Evolutionary conservation across 75 land plant genomes (phyloP).

Genomic region (Sequoiadendron giganteum): DNA sequence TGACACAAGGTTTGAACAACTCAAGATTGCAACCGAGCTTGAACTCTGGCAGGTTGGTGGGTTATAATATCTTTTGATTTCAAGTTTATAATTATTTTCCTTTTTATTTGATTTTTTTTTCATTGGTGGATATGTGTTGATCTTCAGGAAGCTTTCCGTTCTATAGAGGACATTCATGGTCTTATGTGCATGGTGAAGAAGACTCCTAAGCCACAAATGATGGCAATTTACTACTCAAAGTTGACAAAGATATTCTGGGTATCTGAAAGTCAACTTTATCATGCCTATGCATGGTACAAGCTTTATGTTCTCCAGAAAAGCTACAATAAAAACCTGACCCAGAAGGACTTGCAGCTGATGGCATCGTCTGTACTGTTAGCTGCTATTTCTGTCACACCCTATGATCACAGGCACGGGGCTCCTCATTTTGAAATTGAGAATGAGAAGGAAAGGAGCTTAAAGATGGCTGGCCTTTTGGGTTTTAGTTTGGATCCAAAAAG

Average conservation of each 20-base stretch:
- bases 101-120: background rate
- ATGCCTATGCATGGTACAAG: constrained; percentile 97
- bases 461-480: constrained; percentile 74
- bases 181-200: constrained; percentile 95
- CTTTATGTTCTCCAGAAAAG: constrained; percentile 79
- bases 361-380: constrained; percentile 90
- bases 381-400: constrained; percentile 77
- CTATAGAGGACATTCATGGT: constrained; percentile 95
- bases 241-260: constrained; percentile 87
- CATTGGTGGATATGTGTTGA: background rate
- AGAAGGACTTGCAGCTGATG: constrained; percentile 89
- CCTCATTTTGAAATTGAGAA: constrained; percentile 90
- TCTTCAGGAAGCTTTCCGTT: constrained; percentile 89
- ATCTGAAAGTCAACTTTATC: constrained; percentile 74
- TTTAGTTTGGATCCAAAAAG: constrained; percentile 70
- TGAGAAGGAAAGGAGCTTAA: constrained; percentile 84
- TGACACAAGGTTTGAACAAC: constrained; percentile 92
- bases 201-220: constrained; percentile 82
- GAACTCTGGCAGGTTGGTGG: constrained; percentile 86
- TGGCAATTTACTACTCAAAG: constrained; percentile 91
- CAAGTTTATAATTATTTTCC: background rate
- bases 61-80: background rate
- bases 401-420: constrained; percentile 69
- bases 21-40: constrained; percentile 92
- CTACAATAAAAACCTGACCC: constrained; percentile 82